A percentile compares a stretch with the other conserved stretches of the same genome.
Conservation (phyloP, 306 rosid species). For the apple (Malus domestica) region DNA sequence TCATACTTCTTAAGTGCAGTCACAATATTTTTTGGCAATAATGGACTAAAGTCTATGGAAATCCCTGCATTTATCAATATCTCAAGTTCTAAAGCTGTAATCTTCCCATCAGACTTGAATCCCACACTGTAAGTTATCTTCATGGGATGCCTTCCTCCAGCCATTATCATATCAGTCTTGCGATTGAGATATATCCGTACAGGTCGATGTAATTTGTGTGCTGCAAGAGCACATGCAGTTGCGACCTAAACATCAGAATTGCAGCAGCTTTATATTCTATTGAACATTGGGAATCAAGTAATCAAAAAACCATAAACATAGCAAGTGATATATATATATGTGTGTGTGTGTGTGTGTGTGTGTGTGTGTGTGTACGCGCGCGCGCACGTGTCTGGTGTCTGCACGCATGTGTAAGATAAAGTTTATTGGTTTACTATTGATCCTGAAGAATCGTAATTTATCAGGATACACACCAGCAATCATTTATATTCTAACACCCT, state of each 20-base stretch:
- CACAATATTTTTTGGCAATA: constrained; percentile 44
- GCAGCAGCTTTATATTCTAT: not conserved
- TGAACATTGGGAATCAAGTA: not conserved
- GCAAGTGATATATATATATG: no score
- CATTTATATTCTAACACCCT: no score
- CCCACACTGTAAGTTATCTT: constrained; percentile 78
- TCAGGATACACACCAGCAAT: no score
- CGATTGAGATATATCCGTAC: constrained; percentile 76
- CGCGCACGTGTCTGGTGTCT: no score
- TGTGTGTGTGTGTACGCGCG: not conserved
- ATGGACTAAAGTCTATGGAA: constrained; percentile 52
- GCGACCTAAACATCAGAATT: constrained; percentile 50
- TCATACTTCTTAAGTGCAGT: constrained; percentile 66
- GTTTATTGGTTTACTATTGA: no score
- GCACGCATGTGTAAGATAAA: no score
- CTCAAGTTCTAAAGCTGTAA: constrained; percentile 66
- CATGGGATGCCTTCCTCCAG: constrained; percentile 98
- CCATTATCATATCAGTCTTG: constrained; percentile 84
- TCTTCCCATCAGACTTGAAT: constrained; percentile 75
- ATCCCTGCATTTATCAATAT: constrained; percentile 78
- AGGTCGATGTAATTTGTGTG: constrained; percentile 64
- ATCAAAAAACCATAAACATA: not conserved
- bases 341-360: not conserved
- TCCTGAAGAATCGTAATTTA: no score
- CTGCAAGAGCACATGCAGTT: constrained; percentile 82